Evolutionary conservation across 23 red algal species (phyloP).

Genomic region (Gracilaria caudata): DNA sequence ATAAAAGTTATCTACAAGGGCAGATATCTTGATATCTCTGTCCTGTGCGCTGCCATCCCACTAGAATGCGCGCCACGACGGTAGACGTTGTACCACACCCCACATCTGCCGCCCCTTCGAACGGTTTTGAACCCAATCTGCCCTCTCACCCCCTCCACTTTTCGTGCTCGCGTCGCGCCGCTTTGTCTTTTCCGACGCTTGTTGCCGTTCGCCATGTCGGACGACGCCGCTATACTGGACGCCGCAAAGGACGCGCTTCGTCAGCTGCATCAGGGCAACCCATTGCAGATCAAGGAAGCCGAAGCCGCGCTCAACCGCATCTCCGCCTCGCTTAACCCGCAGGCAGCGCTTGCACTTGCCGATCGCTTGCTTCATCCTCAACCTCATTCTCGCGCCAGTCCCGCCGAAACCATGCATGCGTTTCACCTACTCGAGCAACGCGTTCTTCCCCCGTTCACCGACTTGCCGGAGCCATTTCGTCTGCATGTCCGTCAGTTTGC

Average conservation of each 20-base stretch:
- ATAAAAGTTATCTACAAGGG: neutral
- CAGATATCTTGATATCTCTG: too few species aligned
- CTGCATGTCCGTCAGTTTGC: conserved; percentile 19
- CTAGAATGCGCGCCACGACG: too few species aligned
- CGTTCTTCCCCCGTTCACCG: conserved; percentile 17
- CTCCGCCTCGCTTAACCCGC: conserved; percentile 10
- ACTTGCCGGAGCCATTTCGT: conserved; percentile 26
- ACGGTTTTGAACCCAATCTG: neutral
- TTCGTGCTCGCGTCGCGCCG: neutral
- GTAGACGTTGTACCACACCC: neutral
- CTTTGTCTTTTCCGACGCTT: neutral
- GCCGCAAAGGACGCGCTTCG: conserved; percentile 12
- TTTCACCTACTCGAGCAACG: conserved; percentile 34
- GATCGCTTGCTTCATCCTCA: conserved; percentile 22
- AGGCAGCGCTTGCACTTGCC: conserved; percentile 4
- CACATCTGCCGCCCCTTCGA: neutral
- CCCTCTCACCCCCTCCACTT: neutral
- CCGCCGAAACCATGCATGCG: conserved; percentile 2
- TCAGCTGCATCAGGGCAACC: conserved; percentile 1
- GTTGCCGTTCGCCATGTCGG: conserved; percentile 4
- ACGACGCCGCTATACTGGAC: neutral
- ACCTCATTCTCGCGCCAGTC: neutral
- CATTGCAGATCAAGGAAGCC: conserved; percentile 19
- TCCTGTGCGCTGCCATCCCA: too few species aligned
- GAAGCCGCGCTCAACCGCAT: conserved; percentile 19